Percentiles rank a stretch among this genome's conserved stretches.
Conservation (phyloP, 495 filamentous ascomycete species). For the Pyronema omphalodes region DNA sequence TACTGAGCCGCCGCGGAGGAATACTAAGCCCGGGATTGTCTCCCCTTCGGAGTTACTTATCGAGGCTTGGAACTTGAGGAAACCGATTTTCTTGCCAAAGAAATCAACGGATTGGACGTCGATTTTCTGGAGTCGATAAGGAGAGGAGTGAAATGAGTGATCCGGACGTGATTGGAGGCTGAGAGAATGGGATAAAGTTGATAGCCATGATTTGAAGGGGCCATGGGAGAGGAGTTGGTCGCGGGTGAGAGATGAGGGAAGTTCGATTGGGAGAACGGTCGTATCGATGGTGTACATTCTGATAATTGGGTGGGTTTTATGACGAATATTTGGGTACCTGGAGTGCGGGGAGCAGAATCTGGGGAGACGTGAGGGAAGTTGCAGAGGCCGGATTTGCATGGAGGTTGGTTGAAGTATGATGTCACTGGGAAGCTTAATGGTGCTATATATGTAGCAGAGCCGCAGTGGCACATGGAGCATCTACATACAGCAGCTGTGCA, state of each 20-base stretch:
- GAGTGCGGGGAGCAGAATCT: too few relatives aligned
- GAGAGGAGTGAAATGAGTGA: conserved; percentile 54
- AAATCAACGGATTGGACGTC: conserved; percentile 57
- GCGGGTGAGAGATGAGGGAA: conserved; percentile 39
- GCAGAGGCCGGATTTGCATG: too few relatives aligned
- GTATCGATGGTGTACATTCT: conserved; percentile 10
- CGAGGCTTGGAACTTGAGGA: conserved; percentile 53
- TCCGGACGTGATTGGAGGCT: conserved; percentile 35
- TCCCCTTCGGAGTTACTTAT: conserved; percentile 46
- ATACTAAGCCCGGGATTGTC: conserved; percentile 54
- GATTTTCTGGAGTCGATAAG: conserved; percentile 52
- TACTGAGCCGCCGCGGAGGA: conserved; percentile 65
- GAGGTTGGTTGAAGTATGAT: too few relatives aligned
- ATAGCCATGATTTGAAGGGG: conserved; percentile 57
- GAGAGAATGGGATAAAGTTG: conserved; percentile 46
- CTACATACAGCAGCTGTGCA: too few relatives aligned
- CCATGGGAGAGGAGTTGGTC: conserved; percentile 49
- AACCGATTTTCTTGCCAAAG: conserved; percentile 52
- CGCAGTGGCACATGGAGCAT: too few relatives aligned
- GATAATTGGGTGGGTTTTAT: neutral
- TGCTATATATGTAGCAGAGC: too few relatives aligned
- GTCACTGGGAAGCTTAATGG: too few relatives aligned
- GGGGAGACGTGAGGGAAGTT: too few relatives aligned
- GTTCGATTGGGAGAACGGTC: conserved; percentile 33
- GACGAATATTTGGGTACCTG: too few relatives aligned